phyloP scores from a whole-genome alignment of 1,284 basidiomycete species.

The Heterobasidion occidentale region DNA sequence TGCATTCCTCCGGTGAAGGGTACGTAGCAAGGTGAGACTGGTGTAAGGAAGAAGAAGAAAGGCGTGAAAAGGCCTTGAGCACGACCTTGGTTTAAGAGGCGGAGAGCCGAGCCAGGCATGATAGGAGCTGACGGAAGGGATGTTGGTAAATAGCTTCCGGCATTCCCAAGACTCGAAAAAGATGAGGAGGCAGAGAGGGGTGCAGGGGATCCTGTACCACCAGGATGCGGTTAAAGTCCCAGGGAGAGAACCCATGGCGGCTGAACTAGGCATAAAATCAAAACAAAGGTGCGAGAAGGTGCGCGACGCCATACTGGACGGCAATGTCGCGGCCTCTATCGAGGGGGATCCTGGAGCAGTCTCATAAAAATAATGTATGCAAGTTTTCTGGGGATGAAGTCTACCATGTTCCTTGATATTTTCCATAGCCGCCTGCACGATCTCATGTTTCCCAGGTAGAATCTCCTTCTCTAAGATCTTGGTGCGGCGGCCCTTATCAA shows the following conservation, averaged over 20 bases:
- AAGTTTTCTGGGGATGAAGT: constrained; percentile 11
- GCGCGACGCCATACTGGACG: constrained; percentile 81
- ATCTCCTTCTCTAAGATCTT: constrained; percentile 99
- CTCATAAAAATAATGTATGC: constrained; percentile 8
- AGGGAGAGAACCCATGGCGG: constrained; percentile 53
- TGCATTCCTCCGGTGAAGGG: constrained; percentile 27
- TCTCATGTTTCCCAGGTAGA: constrained; percentile 92
- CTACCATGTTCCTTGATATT: constrained; percentile 99
- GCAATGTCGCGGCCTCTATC: constrained; percentile 88
- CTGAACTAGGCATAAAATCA: constrained; percentile 81
- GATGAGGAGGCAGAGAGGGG: constrained; percentile 48
- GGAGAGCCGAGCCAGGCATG: constrained; percentile 73
- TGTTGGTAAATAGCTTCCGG: constrained; percentile 40
- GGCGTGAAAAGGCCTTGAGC: constrained; percentile 81
- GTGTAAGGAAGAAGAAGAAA: constrained; percentile 60
- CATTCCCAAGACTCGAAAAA: constrained; percentile 24
- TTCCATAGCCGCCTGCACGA: constrained; percentile 98
- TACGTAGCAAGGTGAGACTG: constrained; percentile 19
- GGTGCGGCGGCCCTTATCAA: constrained; percentile 93
- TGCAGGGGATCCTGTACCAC: constrained; percentile 38
- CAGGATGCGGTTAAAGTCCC: constrained; percentile 26
- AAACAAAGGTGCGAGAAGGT: constrained; percentile 81
- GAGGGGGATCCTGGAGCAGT: constrained; percentile 73
- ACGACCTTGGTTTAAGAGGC: constrained; percentile 74
- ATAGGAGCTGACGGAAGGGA: constrained; percentile 69